Evolutionary conservation across 2,329 filamentous ascomycete species (phyloP), one percentile per base, ranked within the genome.

Genomic region (Xylariaceae sp.): DNA sequence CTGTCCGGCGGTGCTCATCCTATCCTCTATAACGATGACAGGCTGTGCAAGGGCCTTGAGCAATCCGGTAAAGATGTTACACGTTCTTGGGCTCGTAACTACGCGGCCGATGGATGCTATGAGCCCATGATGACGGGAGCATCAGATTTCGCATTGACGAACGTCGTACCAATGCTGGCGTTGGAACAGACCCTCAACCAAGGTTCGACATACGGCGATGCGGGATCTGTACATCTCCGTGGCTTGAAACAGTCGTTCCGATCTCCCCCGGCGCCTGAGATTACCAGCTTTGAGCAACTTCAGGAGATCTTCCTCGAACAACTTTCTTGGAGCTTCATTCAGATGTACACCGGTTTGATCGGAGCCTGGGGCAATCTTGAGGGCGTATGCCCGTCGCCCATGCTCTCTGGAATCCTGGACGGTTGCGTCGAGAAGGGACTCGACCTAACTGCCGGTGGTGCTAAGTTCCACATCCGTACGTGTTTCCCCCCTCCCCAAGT

Each of bases 241-340:
- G 61, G 61, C 13, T 52, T 62, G 50, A 62, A 62, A 58, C 49
- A 61, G 61, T 44, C 61, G 6, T 62, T 56, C 53, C 61, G 61
- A n/a, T 58, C 61, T 13, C 53, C 56, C 11, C 41, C 45, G 0
- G 53, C 55, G 10, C 13, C 7, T 10, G 13, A 60, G 52, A 62
- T 62, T 55, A 50, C 45, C 10, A 17, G 41, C 11, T 62, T 62
- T 23, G 30, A 9, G 4, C 18, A 61, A 2, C 39, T 62, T 4
- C 13, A 62, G 50, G 45, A 17, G 0, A 53, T 62, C 35, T 62
- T 62, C 53, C 49, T 62, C 10, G 35, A 62, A 48, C 61, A 62
- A 50, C 55, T 62, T 15, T 13, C 15, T 4, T 62, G 58, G 61
- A 48, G 55, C 23, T 10, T 58, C 2, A 60, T 53, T 30, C 13